Percentiles rank a stretch among this genome's conserved stretches.
Evolutionary conservation across 106 monocot species (phyloP).

Genomic region (Chionographis japonica): DNA sequence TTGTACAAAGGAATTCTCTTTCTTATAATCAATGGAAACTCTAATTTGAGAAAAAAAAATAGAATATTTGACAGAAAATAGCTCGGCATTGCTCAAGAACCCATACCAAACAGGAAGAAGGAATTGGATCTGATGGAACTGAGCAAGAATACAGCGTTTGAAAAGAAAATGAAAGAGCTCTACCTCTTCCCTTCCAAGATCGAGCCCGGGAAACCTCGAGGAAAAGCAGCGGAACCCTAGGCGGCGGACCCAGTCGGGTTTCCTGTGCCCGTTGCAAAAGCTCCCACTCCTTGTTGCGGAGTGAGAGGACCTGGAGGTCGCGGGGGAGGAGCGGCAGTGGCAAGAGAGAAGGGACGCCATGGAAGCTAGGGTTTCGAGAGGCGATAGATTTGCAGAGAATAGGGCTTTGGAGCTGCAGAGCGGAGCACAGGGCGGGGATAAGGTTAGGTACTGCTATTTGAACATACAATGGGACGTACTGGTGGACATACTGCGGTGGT

Average conservation of each 20-base stretch:
- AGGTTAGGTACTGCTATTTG: too few relatives aligned
- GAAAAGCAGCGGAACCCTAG: constrained; percentile 26
- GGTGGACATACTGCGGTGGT: too few relatives aligned
- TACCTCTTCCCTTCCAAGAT: constrained; percentile 2
- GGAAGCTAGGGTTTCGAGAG: constrained; percentile 1
- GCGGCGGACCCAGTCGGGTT: not conserved
- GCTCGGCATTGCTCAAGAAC: too few relatives aligned
- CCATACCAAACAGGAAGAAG: too few relatives aligned
- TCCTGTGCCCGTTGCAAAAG: not conserved
- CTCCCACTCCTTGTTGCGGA: not conserved
- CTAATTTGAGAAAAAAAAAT: not conserved
- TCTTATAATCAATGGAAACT: too few relatives aligned
- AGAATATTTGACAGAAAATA: too few relatives aligned
- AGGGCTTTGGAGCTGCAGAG: not conserved
- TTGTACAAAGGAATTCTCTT: too few relatives aligned
- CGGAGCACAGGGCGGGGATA: too few relatives aligned
- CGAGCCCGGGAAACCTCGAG: not conserved
- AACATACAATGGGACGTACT: too few relatives aligned
- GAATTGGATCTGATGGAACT: not conserved
- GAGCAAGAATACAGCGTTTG: not conserved
- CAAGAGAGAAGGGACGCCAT: constrained; percentile 50
- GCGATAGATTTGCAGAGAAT: not conserved
- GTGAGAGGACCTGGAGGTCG: not conserved
- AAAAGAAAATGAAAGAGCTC: too few relatives aligned
- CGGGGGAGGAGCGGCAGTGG: constrained; percentile 16